These are phyloP conservation scores for Avena atlantica DNA, from an alignment of 176 grass and related monocot genomes.

Conservation along the genomic window DNA sequence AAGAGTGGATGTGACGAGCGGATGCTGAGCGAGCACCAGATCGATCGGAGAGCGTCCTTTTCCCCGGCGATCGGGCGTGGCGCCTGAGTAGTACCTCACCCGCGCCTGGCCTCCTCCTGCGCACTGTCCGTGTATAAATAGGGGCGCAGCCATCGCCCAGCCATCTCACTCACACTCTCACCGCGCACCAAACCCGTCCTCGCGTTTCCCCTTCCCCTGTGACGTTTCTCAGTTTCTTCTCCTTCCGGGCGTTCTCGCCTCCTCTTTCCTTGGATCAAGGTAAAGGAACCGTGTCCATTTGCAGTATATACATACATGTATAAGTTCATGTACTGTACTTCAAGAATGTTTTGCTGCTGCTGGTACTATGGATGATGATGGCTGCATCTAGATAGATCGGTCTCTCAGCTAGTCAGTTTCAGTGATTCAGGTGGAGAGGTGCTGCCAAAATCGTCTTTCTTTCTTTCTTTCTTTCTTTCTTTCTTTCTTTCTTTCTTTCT, in stretches of 20 bases:
- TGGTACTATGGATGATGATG: too few relatives aligned
- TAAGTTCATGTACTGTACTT: not conserved
- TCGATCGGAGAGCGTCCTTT: not conserved
- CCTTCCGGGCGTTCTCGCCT: not conserved
- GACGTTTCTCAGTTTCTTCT: not conserved
- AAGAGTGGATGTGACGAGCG: not conserved
- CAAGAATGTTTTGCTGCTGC: not conserved
- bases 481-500: not conserved
- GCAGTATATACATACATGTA: not conserved
- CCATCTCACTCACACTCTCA: not conserved
- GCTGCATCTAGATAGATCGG: too few relatives aligned
- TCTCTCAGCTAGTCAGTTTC: not conserved
- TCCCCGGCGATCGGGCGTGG: not conserved
- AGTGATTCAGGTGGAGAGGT: not conserved
- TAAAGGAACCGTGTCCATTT: not conserved
- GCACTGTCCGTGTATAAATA: conserved; percentile 46
- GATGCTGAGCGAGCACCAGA: conserved; percentile 1
- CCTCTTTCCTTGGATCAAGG: conserved; percentile 9
- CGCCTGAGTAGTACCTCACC: not conserved
- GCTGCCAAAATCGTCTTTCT: not conserved
- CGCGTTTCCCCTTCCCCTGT: conserved; percentile 11
- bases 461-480: not conserved
- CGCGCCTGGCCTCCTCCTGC: not conserved
- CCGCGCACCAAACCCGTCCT: not conserved
- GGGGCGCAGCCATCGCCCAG: conserved; percentile 21